These are phyloP conservation scores for Jamesozyma piceae DNA, from an alignment of 805 yeast genomes.

Conservation along the genomic window DNA sequence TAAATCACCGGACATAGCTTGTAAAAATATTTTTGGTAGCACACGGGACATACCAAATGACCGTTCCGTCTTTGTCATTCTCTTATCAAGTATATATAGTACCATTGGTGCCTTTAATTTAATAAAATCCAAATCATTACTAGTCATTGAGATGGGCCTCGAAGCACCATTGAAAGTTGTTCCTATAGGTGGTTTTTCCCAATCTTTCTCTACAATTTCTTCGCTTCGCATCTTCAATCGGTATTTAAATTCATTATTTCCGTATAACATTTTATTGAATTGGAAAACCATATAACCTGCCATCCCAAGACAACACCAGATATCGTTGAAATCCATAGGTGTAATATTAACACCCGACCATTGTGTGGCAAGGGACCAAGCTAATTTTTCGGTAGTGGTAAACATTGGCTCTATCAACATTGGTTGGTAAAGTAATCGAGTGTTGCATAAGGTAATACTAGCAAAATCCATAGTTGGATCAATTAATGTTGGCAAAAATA, in stretches of 20 bases:
- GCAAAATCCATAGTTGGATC: constrained; percentile 52
- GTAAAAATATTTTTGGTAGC: constrained; percentile 80
- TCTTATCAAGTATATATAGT: constrained; percentile 68
- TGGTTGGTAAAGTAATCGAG: constrained; percentile 59
- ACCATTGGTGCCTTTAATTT: constrained; percentile 79
- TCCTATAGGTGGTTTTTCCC: constrained; percentile 76
- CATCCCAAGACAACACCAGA: constrained; percentile 87
- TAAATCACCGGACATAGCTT: constrained; percentile 92
- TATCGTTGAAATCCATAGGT: constrained; percentile 66
- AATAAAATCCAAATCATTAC: constrained; percentile 54
- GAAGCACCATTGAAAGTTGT: constrained; percentile 37
- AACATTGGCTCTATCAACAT: constrained; percentile 72
- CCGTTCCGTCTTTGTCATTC: constrained; percentile 94
- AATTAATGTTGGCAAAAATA: constrained; percentile 55
- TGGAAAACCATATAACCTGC: constrained; percentile 73
- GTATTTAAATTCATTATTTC: constrained; percentile 72
- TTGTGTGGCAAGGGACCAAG: constrained; percentile 70
- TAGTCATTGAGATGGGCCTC: constrained; percentile 23
- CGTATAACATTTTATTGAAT: constrained; percentile 64
- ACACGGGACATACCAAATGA: constrained; percentile 88
- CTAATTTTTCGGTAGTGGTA: constrained; percentile 53
- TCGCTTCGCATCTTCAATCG: constrained; percentile 58
- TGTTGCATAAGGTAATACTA: constrained; percentile 47
- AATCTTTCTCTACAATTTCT: constrained; percentile 59
- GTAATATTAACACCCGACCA: constrained; percentile 91